phyloP scores from a whole-genome alignment of 2,329 filamentous ascomycete species.

The Cercospora beticola region DNA sequence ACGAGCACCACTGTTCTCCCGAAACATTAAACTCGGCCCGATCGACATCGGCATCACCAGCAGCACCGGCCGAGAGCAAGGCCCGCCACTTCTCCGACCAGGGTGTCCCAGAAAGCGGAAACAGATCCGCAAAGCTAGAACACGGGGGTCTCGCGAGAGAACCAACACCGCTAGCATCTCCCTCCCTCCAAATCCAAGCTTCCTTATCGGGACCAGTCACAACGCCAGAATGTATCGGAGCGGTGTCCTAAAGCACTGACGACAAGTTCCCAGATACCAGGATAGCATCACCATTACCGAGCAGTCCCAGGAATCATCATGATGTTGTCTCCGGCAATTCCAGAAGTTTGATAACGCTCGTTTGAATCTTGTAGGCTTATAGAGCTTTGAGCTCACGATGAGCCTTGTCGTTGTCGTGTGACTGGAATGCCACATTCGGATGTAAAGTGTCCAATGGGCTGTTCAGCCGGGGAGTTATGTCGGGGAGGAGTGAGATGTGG shows the following conservation, averaged over 20 bases:
- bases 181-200: not conserved
- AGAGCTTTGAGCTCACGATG: constrained; percentile 1
- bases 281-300: not conserved
- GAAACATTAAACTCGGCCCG: not conserved
- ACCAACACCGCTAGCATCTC: not conserved
- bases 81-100: not conserved
- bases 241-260: not conserved
- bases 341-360: not conserved
- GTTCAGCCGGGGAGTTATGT: not conserved
- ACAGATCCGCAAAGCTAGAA: not conserved
- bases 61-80: not conserved
- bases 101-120: constrained; percentile 1
- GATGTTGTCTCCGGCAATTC: not conserved
- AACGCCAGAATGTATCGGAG: not conserved
- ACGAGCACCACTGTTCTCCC: not conserved
- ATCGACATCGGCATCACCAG: not conserved
- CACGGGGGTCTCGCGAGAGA: not conserved
- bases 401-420: not conserved
- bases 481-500: not conserved
- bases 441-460: not conserved
- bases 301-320: not conserved
- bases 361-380: not conserved
- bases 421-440: not conserved
- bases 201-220: not conserved
- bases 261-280: not conserved